phyloP scores from a whole-genome alignment of 2,329 filamentous ascomycete genomes.

The Cercospora sesami region DNA sequence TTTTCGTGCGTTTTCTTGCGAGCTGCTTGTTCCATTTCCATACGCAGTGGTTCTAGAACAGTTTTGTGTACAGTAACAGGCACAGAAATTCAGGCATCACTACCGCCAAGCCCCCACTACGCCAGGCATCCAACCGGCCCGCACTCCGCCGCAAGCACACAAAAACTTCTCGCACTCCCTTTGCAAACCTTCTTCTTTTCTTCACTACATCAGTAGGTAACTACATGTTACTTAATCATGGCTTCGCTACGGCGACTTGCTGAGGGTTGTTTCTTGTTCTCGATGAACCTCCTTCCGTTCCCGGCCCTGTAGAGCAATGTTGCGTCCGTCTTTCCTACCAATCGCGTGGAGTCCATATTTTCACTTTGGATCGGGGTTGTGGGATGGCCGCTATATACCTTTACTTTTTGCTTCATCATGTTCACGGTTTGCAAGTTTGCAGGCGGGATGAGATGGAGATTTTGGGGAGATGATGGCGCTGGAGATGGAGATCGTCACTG shows the following conservation, averaged over 20 bases:
- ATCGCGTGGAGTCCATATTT: conserved; percentile 36
- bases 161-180: conserved; percentile 1
- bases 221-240: conserved; percentile 37
- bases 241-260: conserved; percentile 46
- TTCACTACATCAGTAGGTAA: conserved; percentile 26
- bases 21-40: too few relatives aligned
- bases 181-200: conserved; percentile 6
- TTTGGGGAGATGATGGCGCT: not conserved
- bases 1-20: too few relatives aligned
- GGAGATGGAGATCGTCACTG: not conserved
- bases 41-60: too few relatives aligned
- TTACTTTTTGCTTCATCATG: not conserved
- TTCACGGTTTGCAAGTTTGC: not conserved
- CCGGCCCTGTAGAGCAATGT: conserved; percentile 44
- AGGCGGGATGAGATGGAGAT: not conserved
- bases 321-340: conserved; percentile 48
- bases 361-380: conserved; percentile 45
- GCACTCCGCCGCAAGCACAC: not conserved
- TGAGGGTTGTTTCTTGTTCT: conserved; percentile 40
- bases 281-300: conserved; percentile 47
- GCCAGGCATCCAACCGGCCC: not conserved
- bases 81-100: not conserved
- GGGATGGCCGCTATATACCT: conserved; percentile 44
- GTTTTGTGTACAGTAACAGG: too few relatives aligned
- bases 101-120: not conserved